Percentiles rank a stretch among this genome's conserved stretches.
phyloP scores from a whole-genome alignment of 305 asterid species.

The Striga hermonthica region DNA sequence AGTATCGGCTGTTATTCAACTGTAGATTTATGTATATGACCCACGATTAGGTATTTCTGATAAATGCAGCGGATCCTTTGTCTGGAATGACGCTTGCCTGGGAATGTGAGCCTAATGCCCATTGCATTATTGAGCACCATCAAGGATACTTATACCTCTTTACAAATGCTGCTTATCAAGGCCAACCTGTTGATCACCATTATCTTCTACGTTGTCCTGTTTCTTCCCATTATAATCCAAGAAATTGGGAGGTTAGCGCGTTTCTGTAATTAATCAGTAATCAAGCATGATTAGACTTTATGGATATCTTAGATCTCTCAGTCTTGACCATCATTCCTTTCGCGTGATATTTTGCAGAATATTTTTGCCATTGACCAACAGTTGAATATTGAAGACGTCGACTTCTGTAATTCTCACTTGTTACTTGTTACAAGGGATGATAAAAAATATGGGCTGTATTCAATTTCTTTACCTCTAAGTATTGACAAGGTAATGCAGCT shows the following conservation, averaged over 20 bases:
- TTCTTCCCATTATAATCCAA: slow-evolving; percentile 37
- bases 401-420: slow-evolving; percentile 72
- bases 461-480: slow-evolving; percentile 68
- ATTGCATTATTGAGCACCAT: slow-evolving; percentile 92
- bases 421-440: slow-evolving; percentile 58
- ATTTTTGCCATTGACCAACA: slow-evolving; percentile 29
- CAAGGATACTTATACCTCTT: slow-evolving; percentile 33
- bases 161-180: too few relatives aligned
- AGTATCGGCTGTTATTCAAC: slow-evolving; percentile 8
- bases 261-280: slow-evolving; percentile 26
- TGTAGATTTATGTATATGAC: too few relatives aligned
- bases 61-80: slow-evolving; percentile 72
- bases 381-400: slow-evolving; percentile 64
- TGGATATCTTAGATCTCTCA: slow-evolving; percentile 16
- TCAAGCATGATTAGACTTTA: slow-evolving; percentile 20
- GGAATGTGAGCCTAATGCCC: slow-evolving; percentile 72
- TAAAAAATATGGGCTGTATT: slow-evolving; percentile 52
- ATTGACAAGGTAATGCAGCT: slow-evolving; percentile 55
- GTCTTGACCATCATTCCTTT: slow-evolving; percentile 22
- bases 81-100: slow-evolving; percentile 74
- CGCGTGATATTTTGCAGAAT: slow-evolving; percentile 43
- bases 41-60: too few relatives aligned
- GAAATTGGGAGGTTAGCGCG: slow-evolving; percentile 82
- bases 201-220: slow-evolving; percentile 68
- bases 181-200: slow-evolving; percentile 68